Evolutionary conservation across 1,284 basidiomycete species (phyloP).

Genomic region (Marasmius fiardii): DNA sequence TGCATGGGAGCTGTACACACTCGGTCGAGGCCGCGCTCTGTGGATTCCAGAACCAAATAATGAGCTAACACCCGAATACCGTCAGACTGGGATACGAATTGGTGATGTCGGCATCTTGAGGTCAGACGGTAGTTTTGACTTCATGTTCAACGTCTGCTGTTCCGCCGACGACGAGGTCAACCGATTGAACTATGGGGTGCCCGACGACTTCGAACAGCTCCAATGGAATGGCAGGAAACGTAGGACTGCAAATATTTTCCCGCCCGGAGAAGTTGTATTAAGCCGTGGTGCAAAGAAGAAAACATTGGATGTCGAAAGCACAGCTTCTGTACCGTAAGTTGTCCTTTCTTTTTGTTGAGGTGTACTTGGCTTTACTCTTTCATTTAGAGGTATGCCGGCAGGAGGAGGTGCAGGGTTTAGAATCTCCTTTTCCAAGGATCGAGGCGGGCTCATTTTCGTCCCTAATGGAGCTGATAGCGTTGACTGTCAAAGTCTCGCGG

Average conservation of each 20-base stretch:
- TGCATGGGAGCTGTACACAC: conserved; percentile 1
- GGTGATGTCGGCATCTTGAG: conserved; percentile 22
- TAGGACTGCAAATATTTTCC: background rate
- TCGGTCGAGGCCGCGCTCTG: conserved; percentile 23
- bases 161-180: conserved; percentile 21
- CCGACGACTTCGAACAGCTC: conserved; percentile 20
- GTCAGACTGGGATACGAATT: conserved; percentile 20
- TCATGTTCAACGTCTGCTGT: conserved; percentile 19
- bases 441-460: conserved; percentile 7
- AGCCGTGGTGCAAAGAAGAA: background rate
- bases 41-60: conserved; percentile 24
- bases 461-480: conserved; percentile 6
- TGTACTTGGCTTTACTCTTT: background rate
- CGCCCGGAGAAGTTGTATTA: background rate
- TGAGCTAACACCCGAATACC: conserved; percentile 17
- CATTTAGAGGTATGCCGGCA: background rate
- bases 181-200: no score
- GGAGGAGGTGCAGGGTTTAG: background rate
- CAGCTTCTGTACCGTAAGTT: background rate
- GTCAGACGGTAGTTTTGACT: conserved; percentile 17
- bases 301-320: background rate
- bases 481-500: background rate
- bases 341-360: background rate
- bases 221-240: background rate
- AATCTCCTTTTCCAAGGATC: background rate